phyloP scores from a whole-genome alignment of 371 early-diverging fungal species.

The Mortierella sp. region DNA sequence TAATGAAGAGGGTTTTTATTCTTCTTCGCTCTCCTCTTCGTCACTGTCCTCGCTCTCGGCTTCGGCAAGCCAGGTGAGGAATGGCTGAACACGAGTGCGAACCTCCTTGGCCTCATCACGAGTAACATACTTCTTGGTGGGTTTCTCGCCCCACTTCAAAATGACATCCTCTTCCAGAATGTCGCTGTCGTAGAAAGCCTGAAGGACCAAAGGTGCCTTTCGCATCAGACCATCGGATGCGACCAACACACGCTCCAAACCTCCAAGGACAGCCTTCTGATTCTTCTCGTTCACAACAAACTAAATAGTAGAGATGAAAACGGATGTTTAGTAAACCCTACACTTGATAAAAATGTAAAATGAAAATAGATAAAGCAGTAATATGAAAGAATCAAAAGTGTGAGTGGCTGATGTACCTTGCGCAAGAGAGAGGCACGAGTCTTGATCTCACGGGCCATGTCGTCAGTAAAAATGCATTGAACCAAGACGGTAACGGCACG shows the following conservation, averaged over 20 bases:
- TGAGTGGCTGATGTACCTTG: too few species aligned
- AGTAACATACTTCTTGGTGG: slow-evolving; percentile 91
- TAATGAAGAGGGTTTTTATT: background rate
- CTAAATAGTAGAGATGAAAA: slow-evolving; percentile 14
- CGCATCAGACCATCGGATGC: slow-evolving; percentile 75
- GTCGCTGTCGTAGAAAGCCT: slow-evolving; percentile 92
- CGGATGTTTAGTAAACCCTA: background rate
- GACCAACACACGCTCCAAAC: slow-evolving; percentile 90
- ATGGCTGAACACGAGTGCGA: slow-evolving; percentile 87
- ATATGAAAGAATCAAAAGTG: too few species aligned
- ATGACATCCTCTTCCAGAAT: slow-evolving; percentile 93
- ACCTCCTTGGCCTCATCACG: slow-evolving; percentile 82
- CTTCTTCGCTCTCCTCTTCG: slow-evolving; percentile 42
- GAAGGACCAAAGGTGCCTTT: slow-evolving; percentile 85
- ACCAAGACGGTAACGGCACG: slow-evolving; percentile 80
- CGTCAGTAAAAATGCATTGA: slow-evolving; percentile 80
- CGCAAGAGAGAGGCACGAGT: slow-evolving; percentile 76
- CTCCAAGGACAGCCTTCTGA: slow-evolving; percentile 92
- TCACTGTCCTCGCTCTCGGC: slow-evolving; percentile 60
- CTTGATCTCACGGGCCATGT: slow-evolving; percentile 69
- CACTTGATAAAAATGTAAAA: background rate
- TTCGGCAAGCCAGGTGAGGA: slow-evolving; percentile 91
- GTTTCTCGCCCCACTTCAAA: slow-evolving; percentile 87
- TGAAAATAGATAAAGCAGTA: background rate
- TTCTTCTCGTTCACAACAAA: slow-evolving; percentile 86